Percentiles rank a stretch among this genome's conserved stretches.
Conservation (phyloP, 768 basidiomycete genomes). For the Pleurotus tuber-regium region DNA sequence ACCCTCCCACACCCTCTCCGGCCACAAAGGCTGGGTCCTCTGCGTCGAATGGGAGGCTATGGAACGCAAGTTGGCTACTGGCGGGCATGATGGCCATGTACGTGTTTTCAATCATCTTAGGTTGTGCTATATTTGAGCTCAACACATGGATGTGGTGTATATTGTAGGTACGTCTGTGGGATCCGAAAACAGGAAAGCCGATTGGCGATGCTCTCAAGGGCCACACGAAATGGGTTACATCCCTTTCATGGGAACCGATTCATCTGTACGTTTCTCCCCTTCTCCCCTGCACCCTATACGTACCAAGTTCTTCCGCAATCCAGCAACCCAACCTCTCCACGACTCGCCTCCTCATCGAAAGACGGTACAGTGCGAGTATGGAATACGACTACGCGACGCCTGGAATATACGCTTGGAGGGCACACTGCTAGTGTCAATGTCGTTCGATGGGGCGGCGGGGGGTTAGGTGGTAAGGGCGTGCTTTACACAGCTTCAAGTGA, state of each 20-base stretch:
- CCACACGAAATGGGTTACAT: slow-evolving; percentile 95
- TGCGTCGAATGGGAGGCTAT: slow-evolving; percentile 97
- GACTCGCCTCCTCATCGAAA: slow-evolving; percentile 93
- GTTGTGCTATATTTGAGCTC: too few relatives aligned
- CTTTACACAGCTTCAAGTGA: slow-evolving; percentile 96
- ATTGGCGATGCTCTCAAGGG: slow-evolving; percentile 89
- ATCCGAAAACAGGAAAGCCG: slow-evolving; percentile 87
- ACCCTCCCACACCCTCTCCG: slow-evolving; percentile 81
- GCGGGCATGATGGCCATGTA: slow-evolving; percentile 92
- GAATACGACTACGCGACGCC: slow-evolving; percentile 67
- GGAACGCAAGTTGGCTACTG: slow-evolving; percentile 88
- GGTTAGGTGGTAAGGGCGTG: slow-evolving; percentile 54
- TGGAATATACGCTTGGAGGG: slow-evolving; percentile 86
- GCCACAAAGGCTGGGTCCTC: slow-evolving; percentile 95
- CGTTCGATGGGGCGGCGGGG: slow-evolving; percentile 94
- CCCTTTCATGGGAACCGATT: slow-evolving; percentile 93
- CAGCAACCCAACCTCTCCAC: slow-evolving; percentile 75
- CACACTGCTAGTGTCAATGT: slow-evolving; percentile 95
- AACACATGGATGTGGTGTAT: slow-evolving; percentile 1
- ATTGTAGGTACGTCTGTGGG: slow-evolving; percentile 78
- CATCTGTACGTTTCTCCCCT: slow-evolving; percentile 70
- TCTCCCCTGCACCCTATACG: too few relatives aligned
- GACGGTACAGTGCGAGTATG: slow-evolving; percentile 96
- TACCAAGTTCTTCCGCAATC: too few relatives aligned
- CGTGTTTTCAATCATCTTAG: too few relatives aligned